Evolutionary conservation across 2,329 filamentous ascomycete species (phyloP), one percentile per base, ranked within the genome.

Genomic region (Raffaelea ambrosiae): DNA sequence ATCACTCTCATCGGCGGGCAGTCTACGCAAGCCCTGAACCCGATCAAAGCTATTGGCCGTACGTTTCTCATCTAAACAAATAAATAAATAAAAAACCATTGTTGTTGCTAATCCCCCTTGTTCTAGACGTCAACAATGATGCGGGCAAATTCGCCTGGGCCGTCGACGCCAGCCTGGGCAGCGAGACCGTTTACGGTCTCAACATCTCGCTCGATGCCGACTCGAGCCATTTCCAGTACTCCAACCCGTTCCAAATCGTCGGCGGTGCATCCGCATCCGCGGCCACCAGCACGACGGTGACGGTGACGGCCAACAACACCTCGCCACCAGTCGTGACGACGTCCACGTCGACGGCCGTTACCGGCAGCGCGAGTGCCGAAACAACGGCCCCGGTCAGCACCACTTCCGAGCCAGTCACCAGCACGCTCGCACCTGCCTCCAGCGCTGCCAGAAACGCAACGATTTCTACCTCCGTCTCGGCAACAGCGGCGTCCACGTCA

Each of bases 221-320:
- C 64, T 48, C 65, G 21, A 53, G 40, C 4, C 63, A 71, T 59
- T 79, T 76, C 71, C 79, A 83, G 71, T 82, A 74, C 71, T 79
- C 76, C 48, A 72, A 72, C 66, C 76, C 76, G 53, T 83, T 83
- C 69, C 57, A 67, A 57, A 77, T 79, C 57, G 59, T 61, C 47
- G 64, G 60, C 35, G 58, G 51, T 10, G 29, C 9, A 29, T 23
- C 19, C 4, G 11, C 41, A 35, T n/a, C 40, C 29, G 26, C 16
- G 13, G 14, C 35, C 9, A 19, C 29, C 39, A 29, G 20, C 36
- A 21, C 29, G 20, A 38, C 18, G 22, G 10, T 26, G 10, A 22
- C 18, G 18, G n/a, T n/a, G n/a, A n/a, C n/a, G n/a, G n/a, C n/a
- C n/a, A 21, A 1, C 36, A 40, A 16, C 29, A 19, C 26, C 22